Percentiles rank a stretch among this genome's conserved stretches.
These are phyloP conservation scores for Yueomyces sinensis DNA, from an alignment of 805 yeast genomes.

Conservation along the genomic window DNA sequence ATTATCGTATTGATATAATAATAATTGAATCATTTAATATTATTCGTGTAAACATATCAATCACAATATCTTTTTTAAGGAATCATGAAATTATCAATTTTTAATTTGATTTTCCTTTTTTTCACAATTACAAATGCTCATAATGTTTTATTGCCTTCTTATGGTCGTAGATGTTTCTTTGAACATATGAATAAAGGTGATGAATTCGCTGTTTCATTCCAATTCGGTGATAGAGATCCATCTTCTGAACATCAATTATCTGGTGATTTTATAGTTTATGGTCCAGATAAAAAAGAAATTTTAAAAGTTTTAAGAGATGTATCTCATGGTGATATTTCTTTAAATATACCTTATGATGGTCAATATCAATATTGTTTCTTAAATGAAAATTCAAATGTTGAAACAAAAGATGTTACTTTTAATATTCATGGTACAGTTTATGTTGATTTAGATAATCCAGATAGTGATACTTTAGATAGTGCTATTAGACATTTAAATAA, in stretches of 20 bases:
- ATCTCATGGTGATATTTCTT: constrained; percentile 70
- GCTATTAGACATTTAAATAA: constrained; percentile 67
- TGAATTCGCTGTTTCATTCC: constrained; percentile 78
- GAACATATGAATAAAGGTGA: constrained; percentile 76
- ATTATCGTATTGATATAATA: no score
- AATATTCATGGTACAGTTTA: constrained; percentile 89
- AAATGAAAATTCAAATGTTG: constrained; percentile 60
- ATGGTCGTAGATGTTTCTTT: constrained; percentile 79
- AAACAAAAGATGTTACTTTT: constrained; percentile 84
- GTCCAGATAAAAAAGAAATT: constrained; percentile 31
- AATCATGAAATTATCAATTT: no score
- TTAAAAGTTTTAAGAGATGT: constrained; percentile 37
- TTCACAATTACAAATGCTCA: constrained; percentile 40
- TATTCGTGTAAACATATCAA: no score
- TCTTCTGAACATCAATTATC: constrained; percentile 50
- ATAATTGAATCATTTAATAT: no score
- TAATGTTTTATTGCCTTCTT: constrained; percentile 69
- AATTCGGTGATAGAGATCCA: constrained; percentile 83
- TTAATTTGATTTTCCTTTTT: no score
- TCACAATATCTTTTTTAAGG: no score
- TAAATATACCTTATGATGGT: constrained; percentile 56
- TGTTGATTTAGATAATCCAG: constrained; percentile 65
- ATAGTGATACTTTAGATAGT: constrained; percentile 67
- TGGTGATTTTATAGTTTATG: constrained; percentile 51
- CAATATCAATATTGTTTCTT: constrained; percentile 82